Evolutionary conservation across 2,329 filamentous ascomycete species (phyloP), one percentile per base, ranked within the genome.

Genomic region (Arthroderma sp.): DNA sequence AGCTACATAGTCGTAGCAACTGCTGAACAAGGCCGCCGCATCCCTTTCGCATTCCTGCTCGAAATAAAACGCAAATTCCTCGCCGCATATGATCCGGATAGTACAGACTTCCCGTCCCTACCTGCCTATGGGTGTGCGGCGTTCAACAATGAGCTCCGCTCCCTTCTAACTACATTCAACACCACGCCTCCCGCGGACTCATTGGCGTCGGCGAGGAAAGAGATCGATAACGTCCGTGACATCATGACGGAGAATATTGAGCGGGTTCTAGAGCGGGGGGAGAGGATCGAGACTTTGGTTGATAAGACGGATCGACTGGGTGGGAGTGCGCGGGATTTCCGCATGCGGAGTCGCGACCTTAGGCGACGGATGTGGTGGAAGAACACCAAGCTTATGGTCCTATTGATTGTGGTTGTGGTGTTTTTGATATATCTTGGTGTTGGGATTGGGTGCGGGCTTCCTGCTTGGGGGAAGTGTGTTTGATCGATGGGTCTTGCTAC

Each of bases 341-440:
- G 91, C 43, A 81, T 96, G 11, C 74, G 89, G 53, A 93, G 84
- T 61, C 72, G 87, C 28, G 87, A 86, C 1, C 64, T 98, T 55
- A 84, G 91, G 69, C 76, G 93, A 59, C 77, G 82, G 65, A 96
- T 98, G 91, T 98, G 91, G 91, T 96, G 89, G 89, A 96, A 96
- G 80, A 96, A 98, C 63, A 76, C 94, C 38, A 93, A 93, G 70
- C 67, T 98, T 54, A 94, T 96, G 87, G 81, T 77, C 5, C 64
- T 98, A 54, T 58, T 95, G 38, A 85, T 88, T 1, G 65, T 91
- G 30, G 71, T 74, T 29, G 58, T 73, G 22, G 62, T 85, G 6
- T 84, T 85, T 57, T 65, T 85, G 62, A 57, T 84, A 3, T 85
- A 85, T 59, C 57, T 85, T 8, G 78, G 85, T 53, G 73, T 85